Evolutionary conservation across 2,329 filamentous ascomycete species (phyloP).

Genomic region (Aspergillus sergii): DNA sequence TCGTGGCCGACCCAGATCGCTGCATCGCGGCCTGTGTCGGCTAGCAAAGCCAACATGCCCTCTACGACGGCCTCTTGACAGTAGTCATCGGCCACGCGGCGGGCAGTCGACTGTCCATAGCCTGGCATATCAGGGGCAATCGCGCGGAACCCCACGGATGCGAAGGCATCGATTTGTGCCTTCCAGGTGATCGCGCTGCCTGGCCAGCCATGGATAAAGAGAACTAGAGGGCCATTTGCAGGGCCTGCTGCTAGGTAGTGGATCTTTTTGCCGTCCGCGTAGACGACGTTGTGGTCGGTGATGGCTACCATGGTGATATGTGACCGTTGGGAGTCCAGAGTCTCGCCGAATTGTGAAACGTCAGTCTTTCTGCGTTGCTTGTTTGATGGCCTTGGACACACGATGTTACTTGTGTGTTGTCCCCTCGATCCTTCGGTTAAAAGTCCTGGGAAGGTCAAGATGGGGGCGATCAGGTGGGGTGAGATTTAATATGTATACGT

Average conservation of each 20-base stretch:
- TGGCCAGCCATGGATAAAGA: conserved; percentile 44
- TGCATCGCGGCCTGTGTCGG: conserved; percentile 21
- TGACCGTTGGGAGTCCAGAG: not conserved
- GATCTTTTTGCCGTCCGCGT: conserved; percentile 13
- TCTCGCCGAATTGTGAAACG: not conserved
- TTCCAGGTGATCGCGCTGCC: conserved; percentile 32
- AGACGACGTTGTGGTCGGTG: conserved; percentile 9
- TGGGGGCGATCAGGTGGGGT: not conserved
- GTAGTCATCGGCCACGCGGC: conserved; percentile 16
- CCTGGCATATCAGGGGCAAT: conserved; percentile 20
- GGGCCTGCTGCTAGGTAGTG: conserved; percentile 19
- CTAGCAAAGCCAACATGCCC: conserved; percentile 18
- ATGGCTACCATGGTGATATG: conserved; percentile 1
- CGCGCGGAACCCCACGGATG: conserved; percentile 17
- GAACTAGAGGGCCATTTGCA: conserved; percentile 13
- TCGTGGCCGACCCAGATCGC: conserved; percentile 26
- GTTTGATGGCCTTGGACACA: not conserved
- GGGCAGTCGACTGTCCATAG: conserved; percentile 18
- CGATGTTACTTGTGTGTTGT: not conserved
- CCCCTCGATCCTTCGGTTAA: too few relatives aligned
- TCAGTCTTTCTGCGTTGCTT: not conserved
- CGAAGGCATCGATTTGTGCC: conserved; percentile 14
- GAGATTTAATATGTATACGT: not conserved
- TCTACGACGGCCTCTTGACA: conserved; percentile 17
- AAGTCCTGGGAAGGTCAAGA: too few relatives aligned